phyloP scores from a whole-genome alignment of 345 rosid genomes.

The Citropsis articulata region DNA sequence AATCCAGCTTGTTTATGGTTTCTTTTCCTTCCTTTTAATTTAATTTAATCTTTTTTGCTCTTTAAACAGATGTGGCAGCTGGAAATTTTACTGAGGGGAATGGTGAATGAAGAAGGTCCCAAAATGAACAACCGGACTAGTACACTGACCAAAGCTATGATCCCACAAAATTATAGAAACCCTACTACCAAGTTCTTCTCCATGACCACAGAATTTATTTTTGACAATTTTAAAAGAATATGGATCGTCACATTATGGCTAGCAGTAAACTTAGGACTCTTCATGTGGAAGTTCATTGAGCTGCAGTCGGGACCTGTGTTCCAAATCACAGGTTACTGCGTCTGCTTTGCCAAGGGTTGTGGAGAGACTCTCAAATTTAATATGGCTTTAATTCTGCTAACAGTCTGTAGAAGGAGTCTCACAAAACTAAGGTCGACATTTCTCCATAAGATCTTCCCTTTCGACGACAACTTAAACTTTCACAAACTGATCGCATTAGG shows the following conservation, averaged over 20 bases:
- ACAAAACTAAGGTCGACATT: constrained; percentile 66
- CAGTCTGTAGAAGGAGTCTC: constrained; percentile 75
- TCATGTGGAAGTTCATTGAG: constrained; percentile 54
- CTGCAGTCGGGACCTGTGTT: constrained; percentile 32
- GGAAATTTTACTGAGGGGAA: constrained; percentile 70
- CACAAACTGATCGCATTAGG: constrained; percentile 63
- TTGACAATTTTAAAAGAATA: constrained; percentile 65
- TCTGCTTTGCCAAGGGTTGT: constrained; percentile 77
- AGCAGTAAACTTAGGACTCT: constrained; percentile 40
- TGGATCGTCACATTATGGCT: constrained; percentile 61
- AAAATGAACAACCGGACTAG: constrained; percentile 28
- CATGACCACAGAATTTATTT: constrained; percentile 35
- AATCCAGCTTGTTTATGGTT: too few relatives aligned
- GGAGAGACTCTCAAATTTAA: constrained; percentile 89
- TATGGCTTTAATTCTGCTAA: constrained; percentile 83
- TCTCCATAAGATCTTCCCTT: constrained; percentile 57
- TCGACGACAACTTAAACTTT: constrained; percentile 90
- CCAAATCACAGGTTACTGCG: constrained; percentile 73
- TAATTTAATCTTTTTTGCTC: neutral
- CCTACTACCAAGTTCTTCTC: constrained; percentile 52
- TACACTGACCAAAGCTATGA: constrained; percentile 69
- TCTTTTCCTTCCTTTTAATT: too few relatives aligned
- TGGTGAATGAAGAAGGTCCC: constrained; percentile 50
- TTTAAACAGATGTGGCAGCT: constrained; percentile 84
- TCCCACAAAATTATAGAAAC: constrained; percentile 68